These are phyloP conservation scores for Pseudogymnoascus sp. DNA, from an alignment of 2,329 filamentous ascomycete species.

Conservation along the genomic window DNA sequence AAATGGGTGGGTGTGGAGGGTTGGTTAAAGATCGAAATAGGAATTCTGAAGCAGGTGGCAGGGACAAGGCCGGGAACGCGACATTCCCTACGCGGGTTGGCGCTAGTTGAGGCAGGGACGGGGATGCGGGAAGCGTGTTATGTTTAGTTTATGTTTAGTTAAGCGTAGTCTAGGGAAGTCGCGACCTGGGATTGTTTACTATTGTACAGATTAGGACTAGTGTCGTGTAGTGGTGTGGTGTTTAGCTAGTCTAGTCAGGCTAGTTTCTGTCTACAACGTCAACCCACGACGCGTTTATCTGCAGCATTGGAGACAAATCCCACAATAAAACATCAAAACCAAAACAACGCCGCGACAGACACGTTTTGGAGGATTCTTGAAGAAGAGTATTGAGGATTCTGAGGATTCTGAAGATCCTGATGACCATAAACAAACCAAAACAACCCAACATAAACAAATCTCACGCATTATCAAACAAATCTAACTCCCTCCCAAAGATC, in stretches of 20 bases:
- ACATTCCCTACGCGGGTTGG: not conserved
- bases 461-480: not conserved
- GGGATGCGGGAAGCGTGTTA: not conserved
- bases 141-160: not conserved
- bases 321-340: not conserved
- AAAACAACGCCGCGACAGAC: not conserved
- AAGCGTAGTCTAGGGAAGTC: not conserved
- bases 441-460: not conserved
- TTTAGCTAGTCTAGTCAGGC: not conserved
- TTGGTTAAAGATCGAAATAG: conserved; percentile 1
- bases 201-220: not conserved
- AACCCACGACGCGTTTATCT: not conserved
- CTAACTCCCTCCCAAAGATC: not conserved
- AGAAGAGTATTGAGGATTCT: not conserved
- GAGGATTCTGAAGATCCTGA: not conserved
- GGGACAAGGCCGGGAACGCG: conserved; percentile 4
- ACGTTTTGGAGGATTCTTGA: not conserved
- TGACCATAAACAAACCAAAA: not conserved
- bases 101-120: conserved; percentile 1
- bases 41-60: not conserved
- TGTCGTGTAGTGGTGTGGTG: too few relatives aligned
- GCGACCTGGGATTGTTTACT: conserved; percentile 6
- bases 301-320: not conserved
- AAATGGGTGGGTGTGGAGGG: not conserved
- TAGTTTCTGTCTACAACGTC: not conserved